These are phyloP conservation scores for Scedosporium aurantiacum DNA, from an alignment of 2,329 filamentous ascomycete species.

Conservation along the genomic window DNA sequence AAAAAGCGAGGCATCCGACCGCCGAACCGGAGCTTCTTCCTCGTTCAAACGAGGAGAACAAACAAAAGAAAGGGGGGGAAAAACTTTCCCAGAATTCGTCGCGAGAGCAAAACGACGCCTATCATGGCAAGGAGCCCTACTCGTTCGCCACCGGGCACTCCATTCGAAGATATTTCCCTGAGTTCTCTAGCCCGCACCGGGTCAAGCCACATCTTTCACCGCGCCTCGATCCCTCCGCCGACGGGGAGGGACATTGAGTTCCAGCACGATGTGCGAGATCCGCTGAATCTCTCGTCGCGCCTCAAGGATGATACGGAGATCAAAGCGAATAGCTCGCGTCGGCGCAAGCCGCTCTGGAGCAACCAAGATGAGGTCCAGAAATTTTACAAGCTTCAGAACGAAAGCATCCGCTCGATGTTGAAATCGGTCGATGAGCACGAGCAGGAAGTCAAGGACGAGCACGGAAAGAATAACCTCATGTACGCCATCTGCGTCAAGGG, in stretches of 20 bases:
- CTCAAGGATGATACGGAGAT: conserved; percentile 79
- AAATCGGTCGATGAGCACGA: conserved; percentile 90
- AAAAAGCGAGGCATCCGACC: not conserved
- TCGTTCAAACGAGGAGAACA: not conserved
- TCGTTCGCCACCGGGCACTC: not conserved
- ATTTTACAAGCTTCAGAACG: conserved; percentile 88
- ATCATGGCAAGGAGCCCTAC: not conserved
- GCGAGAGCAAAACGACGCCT: not conserved
- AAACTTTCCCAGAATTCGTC: too few species aligned
- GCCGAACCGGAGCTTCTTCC: not conserved
- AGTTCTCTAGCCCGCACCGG: not conserved
- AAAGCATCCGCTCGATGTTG: conserved; percentile 81
- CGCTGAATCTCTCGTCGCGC: conserved; percentile 64
- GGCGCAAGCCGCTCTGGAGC: conserved; percentile 41
- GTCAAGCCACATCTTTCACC: not conserved
- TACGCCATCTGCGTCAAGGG: conserved; percentile 56
- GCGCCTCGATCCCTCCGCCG: not conserved
- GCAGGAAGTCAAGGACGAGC: conserved; percentile 67
- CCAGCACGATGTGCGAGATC: conserved; percentile 45
- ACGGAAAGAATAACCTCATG: conserved; percentile 63
- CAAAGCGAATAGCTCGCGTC: conserved; percentile 68
- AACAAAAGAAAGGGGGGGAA: not conserved
- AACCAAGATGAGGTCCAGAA: conserved; percentile 41
- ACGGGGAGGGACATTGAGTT: conserved; percentile 2
- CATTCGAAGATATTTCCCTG: not conserved